Base-by-base conservation (phyloP, 169 alveolate genomes). In the Cryptosporidium sp. region DNA sequence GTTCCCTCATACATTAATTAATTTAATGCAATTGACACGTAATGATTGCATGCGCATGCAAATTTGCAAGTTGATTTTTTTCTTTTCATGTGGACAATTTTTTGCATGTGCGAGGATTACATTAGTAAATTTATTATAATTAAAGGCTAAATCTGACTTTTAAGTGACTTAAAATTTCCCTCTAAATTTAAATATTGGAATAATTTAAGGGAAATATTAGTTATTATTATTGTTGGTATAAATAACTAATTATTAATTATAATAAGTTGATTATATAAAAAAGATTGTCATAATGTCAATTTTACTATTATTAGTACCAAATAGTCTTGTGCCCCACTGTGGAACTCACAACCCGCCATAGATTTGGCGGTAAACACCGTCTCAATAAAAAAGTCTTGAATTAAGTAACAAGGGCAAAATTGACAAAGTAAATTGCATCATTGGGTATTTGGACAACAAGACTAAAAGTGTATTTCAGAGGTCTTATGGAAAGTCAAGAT, bases 401-500 rank as follows among this genome's bases (percentile, higher is more conserved):
- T 53, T 10, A 48, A 42, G 39, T n/a, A 56, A 29, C 67, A 16
- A 48, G 42, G 53, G 65, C 26, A 18, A 37, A 44, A 29, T 45
- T 71, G 69, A 71, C 85, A 71, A 48, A 71, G 84, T 23, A 29
- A 33, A 26, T 48, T 45, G 37, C 67, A 71, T 51, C 70, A 44
- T 29, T 6, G 48, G 7, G 33, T 39, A 51, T 14, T 45, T 51
- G 21, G 18, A 1, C 42, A 53, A 39, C 33, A 33, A 16, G 67
- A 53, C 61, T 14, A 69, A 48, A 48, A 14, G 21, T 14, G 56
- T 48, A 48, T 23, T 5, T 68, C 37, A 37, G n/a, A 16, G 26
- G 16, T 75, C 37, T 75, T 75, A 75, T 53, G 86, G n/a, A 23
- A 56, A 18, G n/a, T 62, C 44, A 87, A 45, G 68, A 96, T 96